A percentile compares a stretch with the other conserved stretches of the same genome.
Conservation (phyloP, 1,284 basidiomycete species). For the Cryptococcus floricola region DNA sequence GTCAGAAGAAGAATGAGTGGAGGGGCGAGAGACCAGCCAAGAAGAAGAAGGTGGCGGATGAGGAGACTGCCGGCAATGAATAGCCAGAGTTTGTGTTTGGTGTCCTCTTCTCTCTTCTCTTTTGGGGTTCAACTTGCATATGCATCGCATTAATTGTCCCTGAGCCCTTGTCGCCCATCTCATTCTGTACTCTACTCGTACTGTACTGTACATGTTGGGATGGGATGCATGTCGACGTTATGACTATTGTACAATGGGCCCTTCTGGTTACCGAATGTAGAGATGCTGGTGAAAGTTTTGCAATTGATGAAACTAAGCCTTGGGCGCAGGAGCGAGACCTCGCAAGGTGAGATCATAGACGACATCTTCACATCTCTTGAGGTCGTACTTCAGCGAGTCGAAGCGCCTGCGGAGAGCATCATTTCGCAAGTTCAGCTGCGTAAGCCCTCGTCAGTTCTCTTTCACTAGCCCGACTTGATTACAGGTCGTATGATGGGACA, state of each 20-base stretch:
- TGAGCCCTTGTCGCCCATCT: background rate
- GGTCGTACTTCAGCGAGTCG: conserved; percentile 50
- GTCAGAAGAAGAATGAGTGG: conserved; percentile 9
- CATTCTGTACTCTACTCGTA: no score
- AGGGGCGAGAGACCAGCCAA: conserved; percentile 1
- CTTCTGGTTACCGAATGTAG: background rate
- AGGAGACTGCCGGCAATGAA: conserved; percentile 13
- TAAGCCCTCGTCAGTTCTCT: background rate
- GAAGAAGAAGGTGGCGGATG: conserved; percentile 3
- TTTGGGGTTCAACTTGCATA: background rate
- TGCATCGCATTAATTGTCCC: background rate
- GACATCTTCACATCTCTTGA: conserved; percentile 50
- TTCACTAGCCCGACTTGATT: background rate
- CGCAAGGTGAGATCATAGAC: conserved; percentile 49
- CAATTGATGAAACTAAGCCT: background rate
- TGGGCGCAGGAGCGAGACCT: conserved; percentile 22
- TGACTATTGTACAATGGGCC: background rate
- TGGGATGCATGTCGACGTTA: background rate
- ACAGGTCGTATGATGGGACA: conserved; percentile 5
- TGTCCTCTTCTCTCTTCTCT: background rate
- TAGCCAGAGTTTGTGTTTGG: background rate
- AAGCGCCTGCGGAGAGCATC: conserved; percentile 47
- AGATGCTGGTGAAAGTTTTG: background rate
- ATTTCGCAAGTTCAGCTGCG: conserved; percentile 49
- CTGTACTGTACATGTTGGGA: no score